Conservation (phyloP, 2,329 filamentous ascomycete species). For the Elsinoe necatrix region DNA sequence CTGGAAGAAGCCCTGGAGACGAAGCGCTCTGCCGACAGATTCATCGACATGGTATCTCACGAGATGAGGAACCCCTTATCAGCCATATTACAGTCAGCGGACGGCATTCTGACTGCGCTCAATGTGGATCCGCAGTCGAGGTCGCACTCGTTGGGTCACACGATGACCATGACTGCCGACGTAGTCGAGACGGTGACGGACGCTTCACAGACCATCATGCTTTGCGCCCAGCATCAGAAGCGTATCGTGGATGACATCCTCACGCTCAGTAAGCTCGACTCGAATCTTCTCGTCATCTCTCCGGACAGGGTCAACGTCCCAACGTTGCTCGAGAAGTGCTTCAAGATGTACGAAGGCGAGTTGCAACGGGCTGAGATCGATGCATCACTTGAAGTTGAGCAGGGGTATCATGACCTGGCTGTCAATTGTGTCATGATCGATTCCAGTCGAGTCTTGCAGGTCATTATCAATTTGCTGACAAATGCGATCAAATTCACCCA, state of each 20-base stretch:
- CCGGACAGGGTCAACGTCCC: slow-evolving; percentile 33
- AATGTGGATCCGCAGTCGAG: slow-evolving; percentile 11
- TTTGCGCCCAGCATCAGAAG: slow-evolving; percentile 27
- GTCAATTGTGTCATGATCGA: slow-evolving; percentile 35
- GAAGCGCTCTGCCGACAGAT: slow-evolving; percentile 31
- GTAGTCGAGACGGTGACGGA: slow-evolving; percentile 17
- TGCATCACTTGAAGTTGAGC: slow-evolving; percentile 29
- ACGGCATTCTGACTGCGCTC: slow-evolving; percentile 33
- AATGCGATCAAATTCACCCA: slow-evolving; percentile 43
- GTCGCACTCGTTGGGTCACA: slow-evolving; percentile 1
- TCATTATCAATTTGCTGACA: slow-evolving; percentile 37
- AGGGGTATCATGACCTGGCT: slow-evolving; percentile 29
- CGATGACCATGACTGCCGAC: background rate
- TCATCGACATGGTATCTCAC: slow-evolving; percentile 34
- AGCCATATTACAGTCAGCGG: slow-evolving; percentile 39
- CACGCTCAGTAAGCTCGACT: slow-evolving; percentile 34
- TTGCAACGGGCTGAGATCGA: slow-evolving; percentile 29
- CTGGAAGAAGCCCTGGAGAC: slow-evolving; percentile 31
- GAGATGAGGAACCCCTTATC: slow-evolving; percentile 39
- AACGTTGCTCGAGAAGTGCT: slow-evolving; percentile 30
- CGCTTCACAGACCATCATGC: slow-evolving; percentile 26
- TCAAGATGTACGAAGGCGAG: slow-evolving; percentile 34
- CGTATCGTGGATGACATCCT: slow-evolving; percentile 42
- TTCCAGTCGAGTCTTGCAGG: slow-evolving; percentile 36
- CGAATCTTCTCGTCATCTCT: slow-evolving; percentile 31